A percentile compares a stretch with the other conserved stretches of the same genome.
phyloP scores from a whole-genome alignment of 805 yeast species.

The Zygosaccharomyces lentus region DNA sequence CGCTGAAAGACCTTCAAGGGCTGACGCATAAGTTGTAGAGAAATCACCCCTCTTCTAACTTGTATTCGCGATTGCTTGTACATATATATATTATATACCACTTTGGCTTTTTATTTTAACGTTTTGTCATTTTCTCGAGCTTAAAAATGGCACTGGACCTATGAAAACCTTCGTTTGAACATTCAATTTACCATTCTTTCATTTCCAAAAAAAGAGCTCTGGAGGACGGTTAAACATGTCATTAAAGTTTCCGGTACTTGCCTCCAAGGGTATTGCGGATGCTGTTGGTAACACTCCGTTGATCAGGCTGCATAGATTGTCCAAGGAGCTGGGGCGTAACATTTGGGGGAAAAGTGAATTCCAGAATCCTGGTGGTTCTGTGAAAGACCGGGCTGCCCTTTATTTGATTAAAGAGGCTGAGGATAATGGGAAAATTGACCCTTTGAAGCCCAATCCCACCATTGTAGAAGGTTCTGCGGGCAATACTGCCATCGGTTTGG shows the following conservation, averaged over 20 bases:
- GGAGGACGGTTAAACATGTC: background rate
- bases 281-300: conserved; percentile 95
- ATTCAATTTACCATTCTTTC: background rate
- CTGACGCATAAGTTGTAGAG: background rate
- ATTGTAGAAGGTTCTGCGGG: conserved; percentile 94
- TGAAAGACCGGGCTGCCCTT: conserved; percentile 85
- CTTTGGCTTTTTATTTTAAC: background rate
- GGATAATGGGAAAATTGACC: conserved; percentile 50
- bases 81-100: background rate
- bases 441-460: conserved; percentile 61
- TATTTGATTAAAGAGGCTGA: conserved; percentile 79
- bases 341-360: conserved; percentile 88
- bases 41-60: background rate
- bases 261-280: conserved; percentile 65
- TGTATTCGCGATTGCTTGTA: background rate
- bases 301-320: conserved; percentile 53
- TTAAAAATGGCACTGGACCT: background rate
- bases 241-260: conserved; percentile 49
- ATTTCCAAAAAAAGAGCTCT: background rate
- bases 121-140: background rate
- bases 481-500: conserved; percentile 91
- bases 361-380: conserved; percentile 92
- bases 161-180: background rate
- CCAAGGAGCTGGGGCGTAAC: conserved; percentile 60
- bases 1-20: conserved; percentile 9